Evolutionary conservation across 2,329 filamentous ascomycete species (phyloP).

Genomic region (Colletotrichum liaoningense): DNA sequence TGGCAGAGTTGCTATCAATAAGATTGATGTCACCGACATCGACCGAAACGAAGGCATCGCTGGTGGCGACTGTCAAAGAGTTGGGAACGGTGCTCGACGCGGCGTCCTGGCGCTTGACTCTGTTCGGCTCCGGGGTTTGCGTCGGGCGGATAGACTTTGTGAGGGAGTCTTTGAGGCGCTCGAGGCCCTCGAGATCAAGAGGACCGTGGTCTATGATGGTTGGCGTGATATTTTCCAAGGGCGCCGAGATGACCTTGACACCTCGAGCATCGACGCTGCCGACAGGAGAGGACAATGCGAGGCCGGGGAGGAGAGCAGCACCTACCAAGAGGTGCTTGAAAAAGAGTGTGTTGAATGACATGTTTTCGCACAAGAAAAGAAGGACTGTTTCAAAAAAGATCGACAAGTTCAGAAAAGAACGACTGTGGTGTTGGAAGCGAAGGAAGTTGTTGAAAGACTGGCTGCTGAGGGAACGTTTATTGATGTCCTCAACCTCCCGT

Average conservation of each 20-base stretch:
- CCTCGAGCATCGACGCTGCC: not conserved
- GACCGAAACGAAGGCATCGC: slow-evolving; percentile 12
- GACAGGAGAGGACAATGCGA: not conserved
- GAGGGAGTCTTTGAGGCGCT: slow-evolving; percentile 14
- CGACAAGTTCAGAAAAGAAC: not conserved
- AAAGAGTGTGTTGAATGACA: not conserved
- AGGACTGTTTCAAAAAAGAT: not conserved
- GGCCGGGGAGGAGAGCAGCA: not conserved
- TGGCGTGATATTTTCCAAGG: not conserved
- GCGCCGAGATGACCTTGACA: not conserved
- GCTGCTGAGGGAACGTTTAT: not conserved
- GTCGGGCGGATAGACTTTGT: not conserved
- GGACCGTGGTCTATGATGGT: slow-evolving; percentile 11
- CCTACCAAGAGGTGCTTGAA: not conserved
- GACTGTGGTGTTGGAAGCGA: not conserved
- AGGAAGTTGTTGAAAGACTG: not conserved
- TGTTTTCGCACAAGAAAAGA: not conserved
- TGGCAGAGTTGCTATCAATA: not conserved
- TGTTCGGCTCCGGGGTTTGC: not conserved
- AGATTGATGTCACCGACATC: slow-evolving; percentile 16
- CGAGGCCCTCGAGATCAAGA: slow-evolving; percentile 7
- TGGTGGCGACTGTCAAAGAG: slow-evolving; percentile 1
- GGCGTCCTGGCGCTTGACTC: not conserved
- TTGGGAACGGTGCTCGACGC: not conserved
- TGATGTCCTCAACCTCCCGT: not conserved